phyloP scores from a whole-genome alignment of 192 early-diverging fungal genomes.

The Coemansia sp. region DNA sequence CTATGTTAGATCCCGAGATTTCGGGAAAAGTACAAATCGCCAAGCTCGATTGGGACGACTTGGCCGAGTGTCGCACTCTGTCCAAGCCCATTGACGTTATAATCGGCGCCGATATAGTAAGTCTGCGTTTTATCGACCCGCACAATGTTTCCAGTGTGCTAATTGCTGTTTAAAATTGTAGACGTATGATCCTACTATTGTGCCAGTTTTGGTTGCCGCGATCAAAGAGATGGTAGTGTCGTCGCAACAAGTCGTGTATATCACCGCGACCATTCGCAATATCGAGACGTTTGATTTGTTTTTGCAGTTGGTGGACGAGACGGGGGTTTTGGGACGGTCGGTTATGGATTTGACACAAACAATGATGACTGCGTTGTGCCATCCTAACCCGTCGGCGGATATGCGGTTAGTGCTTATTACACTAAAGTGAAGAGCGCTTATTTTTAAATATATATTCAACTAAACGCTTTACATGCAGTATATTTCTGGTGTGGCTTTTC shows the following conservation, averaged over 20 bases:
- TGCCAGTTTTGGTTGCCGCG: conserved; percentile 35
- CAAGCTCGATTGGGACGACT: conserved; percentile 42
- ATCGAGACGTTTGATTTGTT: conserved; percentile 48
- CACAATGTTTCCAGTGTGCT: not conserved
- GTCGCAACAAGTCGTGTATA: conserved; percentile 46
- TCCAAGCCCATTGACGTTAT: conserved; percentile 36
- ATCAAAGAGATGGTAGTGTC: conserved; percentile 37
- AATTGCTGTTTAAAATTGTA: conserved; percentile 11
- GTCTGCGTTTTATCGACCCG: not conserved
- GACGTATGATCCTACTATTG: conserved; percentile 48
- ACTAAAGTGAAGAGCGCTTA: conserved; percentile 24
- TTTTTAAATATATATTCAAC: no score
- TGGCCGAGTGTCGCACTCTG: conserved; percentile 23
- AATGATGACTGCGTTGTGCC: conserved; percentile 35
- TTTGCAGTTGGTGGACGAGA: conserved; percentile 32
- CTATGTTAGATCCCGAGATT: conserved; percentile 28
- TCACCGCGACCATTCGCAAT: conserved; percentile 36
- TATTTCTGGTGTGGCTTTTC: no score
- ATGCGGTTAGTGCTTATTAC: conserved; percentile 47
- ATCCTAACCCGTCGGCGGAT: conserved; percentile 31
- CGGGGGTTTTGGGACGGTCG: conserved; percentile 40
- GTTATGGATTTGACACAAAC: conserved; percentile 43
- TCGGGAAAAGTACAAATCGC: conserved; percentile 32
- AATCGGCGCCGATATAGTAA: conserved; percentile 54
- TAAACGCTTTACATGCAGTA: no score